These are phyloP conservation scores for Neurospora sp. DNA, from an alignment of 495 filamentous ascomycete genomes.

Conservation along the genomic window DNA sequence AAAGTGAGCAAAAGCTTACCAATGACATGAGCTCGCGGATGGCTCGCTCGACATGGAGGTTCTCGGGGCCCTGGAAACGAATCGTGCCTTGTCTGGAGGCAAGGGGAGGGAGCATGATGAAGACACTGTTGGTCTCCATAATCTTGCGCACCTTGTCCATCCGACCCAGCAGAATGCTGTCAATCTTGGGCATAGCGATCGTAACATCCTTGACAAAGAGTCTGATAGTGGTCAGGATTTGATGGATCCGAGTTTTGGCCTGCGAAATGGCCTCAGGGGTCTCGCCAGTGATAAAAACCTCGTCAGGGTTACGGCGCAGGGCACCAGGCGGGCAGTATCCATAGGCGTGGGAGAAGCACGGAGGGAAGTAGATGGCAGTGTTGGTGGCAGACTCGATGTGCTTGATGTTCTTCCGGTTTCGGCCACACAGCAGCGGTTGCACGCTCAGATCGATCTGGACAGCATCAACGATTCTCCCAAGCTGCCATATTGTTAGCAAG, in stretches of 20 bases:
- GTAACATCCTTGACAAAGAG: conserved; percentile 85
- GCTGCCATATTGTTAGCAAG: conserved; percentile 39
- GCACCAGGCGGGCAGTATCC: conserved; percentile 77
- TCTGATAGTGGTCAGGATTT: conserved; percentile 64
- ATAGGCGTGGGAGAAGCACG: conserved; percentile 80
- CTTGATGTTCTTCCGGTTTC: conserved; percentile 92
- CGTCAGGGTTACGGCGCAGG: conserved; percentile 67
- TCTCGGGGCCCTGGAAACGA: conserved; percentile 84
- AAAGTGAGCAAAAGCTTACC: conserved; percentile 37
- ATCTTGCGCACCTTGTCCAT: conserved; percentile 96
- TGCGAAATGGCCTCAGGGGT: conserved; percentile 65
- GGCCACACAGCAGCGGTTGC: conserved; percentile 83
- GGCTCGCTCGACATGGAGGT: conserved; percentile 86
- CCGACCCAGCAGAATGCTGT: conserved; percentile 81
- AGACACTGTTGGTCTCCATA: conserved; percentile 91
- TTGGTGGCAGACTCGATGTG: conserved; percentile 86
- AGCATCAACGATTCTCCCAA: conserved; percentile 73
- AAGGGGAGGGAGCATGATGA: conserved; percentile 78
- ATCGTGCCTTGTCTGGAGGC: conserved; percentile 70
- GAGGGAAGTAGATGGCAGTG: conserved; percentile 96
- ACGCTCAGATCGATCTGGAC: conserved; percentile 77
- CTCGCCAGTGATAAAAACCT: conserved; percentile 90
- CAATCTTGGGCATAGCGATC: conserved; percentile 79
- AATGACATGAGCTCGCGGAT: conserved; percentile 90
- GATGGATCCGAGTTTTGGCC: conserved; percentile 82